These are phyloP conservation scores for Leccinum variicolor DNA, from an alignment of 768 basidiomycete species.

Conservation along the genomic window DNA sequence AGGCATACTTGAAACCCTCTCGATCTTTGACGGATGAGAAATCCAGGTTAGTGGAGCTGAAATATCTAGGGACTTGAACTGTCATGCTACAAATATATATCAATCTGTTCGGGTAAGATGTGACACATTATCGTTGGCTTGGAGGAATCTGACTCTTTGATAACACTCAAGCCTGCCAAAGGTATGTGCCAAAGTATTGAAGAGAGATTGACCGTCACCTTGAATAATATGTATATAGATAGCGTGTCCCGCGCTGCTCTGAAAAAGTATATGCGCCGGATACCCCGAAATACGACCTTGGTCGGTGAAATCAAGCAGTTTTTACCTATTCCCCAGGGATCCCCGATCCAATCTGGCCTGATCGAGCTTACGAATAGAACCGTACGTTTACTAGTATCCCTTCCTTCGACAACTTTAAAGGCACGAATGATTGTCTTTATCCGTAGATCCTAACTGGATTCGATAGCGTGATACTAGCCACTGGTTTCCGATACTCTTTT, in stretches of 20 bases:
- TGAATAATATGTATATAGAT: background rate
- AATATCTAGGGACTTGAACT: conserved; percentile 15
- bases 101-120: conserved; percentile 11
- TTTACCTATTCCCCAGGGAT: conserved; percentile 2
- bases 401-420: background rate
- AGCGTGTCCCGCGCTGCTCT: background rate
- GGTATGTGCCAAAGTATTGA: background rate
- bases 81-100: conserved; percentile 6
- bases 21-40: background rate
- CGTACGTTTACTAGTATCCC: background rate
- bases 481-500: conserved; percentile 11
- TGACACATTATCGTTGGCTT: background rate
- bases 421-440: too few species aligned
- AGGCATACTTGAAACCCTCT: background rate
- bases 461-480: conserved; percentile 12
- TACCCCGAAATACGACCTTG: conserved; percentile 10
- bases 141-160: background rate
- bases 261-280: background rate
- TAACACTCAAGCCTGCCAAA: background rate
- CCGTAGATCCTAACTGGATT: conserved; percentile 10
- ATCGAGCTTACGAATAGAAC: conserved; percentile 16
- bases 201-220: background rate
- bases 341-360: conserved; percentile 11
- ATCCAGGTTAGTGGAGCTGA: conserved; percentile 4
- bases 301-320: conserved; percentile 14